These are phyloP conservation scores for Alisma plantagoaquatica DNA, from an alignment of 106 monocot genomes.

Conservation along the genomic window DNA sequence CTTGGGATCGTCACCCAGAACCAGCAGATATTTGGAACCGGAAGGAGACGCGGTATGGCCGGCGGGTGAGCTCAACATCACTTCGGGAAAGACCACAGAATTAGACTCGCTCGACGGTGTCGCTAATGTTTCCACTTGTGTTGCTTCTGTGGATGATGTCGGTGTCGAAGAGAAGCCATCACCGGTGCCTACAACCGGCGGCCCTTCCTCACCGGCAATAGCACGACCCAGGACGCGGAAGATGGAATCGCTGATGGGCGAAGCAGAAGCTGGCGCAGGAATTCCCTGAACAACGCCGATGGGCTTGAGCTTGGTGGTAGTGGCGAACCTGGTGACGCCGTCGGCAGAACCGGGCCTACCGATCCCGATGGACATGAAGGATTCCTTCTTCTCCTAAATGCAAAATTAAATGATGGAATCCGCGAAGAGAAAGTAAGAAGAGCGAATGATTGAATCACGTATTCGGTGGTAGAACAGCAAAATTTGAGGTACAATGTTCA, in stretches of 20 bases:
- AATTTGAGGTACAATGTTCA: background rate
- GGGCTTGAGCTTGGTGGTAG: background rate
- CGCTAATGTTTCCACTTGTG: too few species aligned
- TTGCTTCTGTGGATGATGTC: too few species aligned
- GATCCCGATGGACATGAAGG: slow-evolving; percentile 36
- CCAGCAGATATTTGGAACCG: slow-evolving; percentile 31
- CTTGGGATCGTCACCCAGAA: slow-evolving; percentile 82
- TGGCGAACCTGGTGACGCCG: background rate
- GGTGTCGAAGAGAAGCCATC: slow-evolving; percentile 13
- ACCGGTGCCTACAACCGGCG: too few species aligned
- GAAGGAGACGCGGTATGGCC: slow-evolving; percentile 18
- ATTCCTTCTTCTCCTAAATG: slow-evolving; percentile 51
- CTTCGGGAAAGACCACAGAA: too few species aligned
- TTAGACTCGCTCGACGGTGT: too few species aligned
- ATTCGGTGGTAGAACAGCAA: background rate
- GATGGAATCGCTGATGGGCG: background rate
- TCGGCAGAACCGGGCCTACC: background rate
- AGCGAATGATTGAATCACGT: too few species aligned
- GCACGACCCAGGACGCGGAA: too few species aligned
- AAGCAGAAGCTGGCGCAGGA: background rate
- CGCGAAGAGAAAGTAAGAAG: too few species aligned
- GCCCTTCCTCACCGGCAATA: too few species aligned
- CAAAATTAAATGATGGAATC: too few species aligned
- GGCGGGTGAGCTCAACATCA: too few species aligned
- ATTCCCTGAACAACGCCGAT: slow-evolving; percentile 20